Conservation (phyloP, 768 basidiomycete species). For the Calvatia gigantea region DNA sequence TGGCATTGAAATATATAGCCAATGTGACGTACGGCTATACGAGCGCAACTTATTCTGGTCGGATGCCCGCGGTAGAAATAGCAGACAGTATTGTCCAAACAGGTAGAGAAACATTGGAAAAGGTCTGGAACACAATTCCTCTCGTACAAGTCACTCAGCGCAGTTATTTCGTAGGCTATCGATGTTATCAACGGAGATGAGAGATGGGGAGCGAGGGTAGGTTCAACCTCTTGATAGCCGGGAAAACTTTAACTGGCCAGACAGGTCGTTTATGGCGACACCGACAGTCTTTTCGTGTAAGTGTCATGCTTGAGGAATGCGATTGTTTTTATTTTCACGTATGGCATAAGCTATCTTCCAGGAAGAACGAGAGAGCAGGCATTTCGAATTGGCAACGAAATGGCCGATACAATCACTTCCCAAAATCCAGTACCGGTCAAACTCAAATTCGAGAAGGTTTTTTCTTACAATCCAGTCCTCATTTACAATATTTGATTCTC, state of each 20-base stretch:
- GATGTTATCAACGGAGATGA: constrained; percentile 66
- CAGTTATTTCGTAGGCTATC: constrained; percentile 61
- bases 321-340: neutral
- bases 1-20: constrained; percentile 90
- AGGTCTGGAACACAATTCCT: constrained; percentile 43
- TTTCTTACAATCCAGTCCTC: neutral
- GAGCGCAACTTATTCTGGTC: constrained; percentile 87
- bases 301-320: constrained; percentile 15
- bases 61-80: constrained; percentile 98
- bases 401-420: constrained; percentile 82
- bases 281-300: constrained; percentile 88
- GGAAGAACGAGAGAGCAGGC: constrained; percentile 94
- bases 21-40: constrained; percentile 98
- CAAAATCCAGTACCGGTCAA: constrained; percentile 90
- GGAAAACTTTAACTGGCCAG: neutral
- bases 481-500: too few species aligned
- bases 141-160: neutral
- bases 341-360: constrained; percentile 53
- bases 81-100: constrained; percentile 98
- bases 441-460: constrained; percentile 96
- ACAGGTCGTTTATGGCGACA: constrained; percentile 94
- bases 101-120: constrained; percentile 92
- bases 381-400: constrained; percentile 89
- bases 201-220: constrained; percentile 81
- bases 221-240: neutral